Evolutionary conservation across 148 eudicot genomes (phyloP).

Genomic region (Rhododendron vialii): DNA sequence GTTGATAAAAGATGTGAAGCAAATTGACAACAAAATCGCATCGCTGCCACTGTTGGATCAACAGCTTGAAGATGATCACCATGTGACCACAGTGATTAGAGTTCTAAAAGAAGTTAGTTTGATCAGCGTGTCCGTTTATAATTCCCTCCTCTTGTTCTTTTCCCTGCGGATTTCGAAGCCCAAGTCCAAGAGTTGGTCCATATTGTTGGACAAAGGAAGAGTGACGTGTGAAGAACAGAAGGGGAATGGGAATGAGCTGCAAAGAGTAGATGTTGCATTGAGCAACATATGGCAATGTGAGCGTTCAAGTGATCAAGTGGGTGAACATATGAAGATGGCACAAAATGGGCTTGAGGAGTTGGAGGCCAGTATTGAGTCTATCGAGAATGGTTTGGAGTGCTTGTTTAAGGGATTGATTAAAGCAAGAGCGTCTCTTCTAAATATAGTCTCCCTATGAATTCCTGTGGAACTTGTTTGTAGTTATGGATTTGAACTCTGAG

Average conservation of each 20-base stretch:
- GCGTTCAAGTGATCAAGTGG: not conserved
- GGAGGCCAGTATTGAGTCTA: slow-evolving; percentile 25
- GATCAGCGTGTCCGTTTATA: slow-evolving; percentile 19
- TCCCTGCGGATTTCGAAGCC: slow-evolving; percentile 17
- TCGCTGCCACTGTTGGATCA: not conserved
- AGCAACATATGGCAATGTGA: not conserved
- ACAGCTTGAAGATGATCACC: not conserved
- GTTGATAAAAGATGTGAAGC: slow-evolving; percentile 26
- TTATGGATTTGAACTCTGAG: not conserved
- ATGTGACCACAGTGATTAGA: slow-evolving; percentile 2
- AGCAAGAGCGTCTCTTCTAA: slow-evolving; percentile 25
- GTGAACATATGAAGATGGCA: slow-evolving; percentile 16
- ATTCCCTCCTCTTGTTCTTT: slow-evolving; percentile 29
- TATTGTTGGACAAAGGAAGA: slow-evolving; percentile 20
- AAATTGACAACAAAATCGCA: slow-evolving; percentile 21
- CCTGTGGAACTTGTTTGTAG: not conserved
- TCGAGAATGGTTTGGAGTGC: slow-evolving; percentile 33
- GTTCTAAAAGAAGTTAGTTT: slow-evolving; percentile 25
- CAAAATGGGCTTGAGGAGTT: slow-evolving; percentile 23
- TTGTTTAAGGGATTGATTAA: slow-evolving; percentile 39
- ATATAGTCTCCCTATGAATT: not conserved
- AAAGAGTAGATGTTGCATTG: slow-evolving; percentile 18
- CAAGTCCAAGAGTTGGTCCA: slow-evolving; percentile 28
- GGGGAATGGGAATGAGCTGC: slow-evolving; percentile 9
- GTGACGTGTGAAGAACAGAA: slow-evolving; percentile 10